Evolutionary conservation across 768 basidiomycete species (phyloP), one percentile per base, ranked within the genome.

Genomic region (Agaricus blazei): DNA sequence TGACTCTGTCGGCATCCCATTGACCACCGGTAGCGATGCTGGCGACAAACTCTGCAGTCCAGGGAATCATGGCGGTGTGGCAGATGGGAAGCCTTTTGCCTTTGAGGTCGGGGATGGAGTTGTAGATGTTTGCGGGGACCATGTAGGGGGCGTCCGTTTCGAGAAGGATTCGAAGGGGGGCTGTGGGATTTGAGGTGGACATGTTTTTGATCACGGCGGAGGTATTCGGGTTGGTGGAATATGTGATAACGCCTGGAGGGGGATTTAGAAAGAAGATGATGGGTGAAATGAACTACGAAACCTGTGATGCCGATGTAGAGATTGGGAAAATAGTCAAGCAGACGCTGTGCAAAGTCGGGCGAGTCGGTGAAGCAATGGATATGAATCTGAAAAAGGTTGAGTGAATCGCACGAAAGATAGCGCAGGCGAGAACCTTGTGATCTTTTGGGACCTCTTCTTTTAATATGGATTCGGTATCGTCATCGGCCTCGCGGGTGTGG

Each of bases 71-170:
- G 0, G 82, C 88, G 0, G 82, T 82, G 62, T 91, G 90, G 52
- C 79, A 88, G 7, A 93, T 65, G 0, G 91, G 87, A 0, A 93
- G 67, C 59, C 78, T 75, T 59, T 79, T 80, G 2, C 84, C 83
- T 60, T 82, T 83, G 23, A 78, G 67, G 0, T 62, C 67, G 1
- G 79, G 74, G 0, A 90, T 68, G 0, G 83, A 72, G 2, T 69
- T 65, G 63, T 90, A 90, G 15, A 93, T 66, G 56, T 88, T 93
- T 0, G 81, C 73, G 0, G 92, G 92, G 0, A 87, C 77, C 92
- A 94, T 93, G 71, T 79, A 94, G 0, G 92, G 92, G 3, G 90
- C 90, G 60, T 94, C 92, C 0, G 92, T 92, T 68, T 94, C 92
- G 2, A 93, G 75, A 0, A 93, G 67, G 46, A 86, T 81, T 40